A percentile compares a stretch with the other conserved stretches of the same genome.
phyloP scores from a whole-genome alignment of 257 asterid genomes.

The Plantago major region DNA sequence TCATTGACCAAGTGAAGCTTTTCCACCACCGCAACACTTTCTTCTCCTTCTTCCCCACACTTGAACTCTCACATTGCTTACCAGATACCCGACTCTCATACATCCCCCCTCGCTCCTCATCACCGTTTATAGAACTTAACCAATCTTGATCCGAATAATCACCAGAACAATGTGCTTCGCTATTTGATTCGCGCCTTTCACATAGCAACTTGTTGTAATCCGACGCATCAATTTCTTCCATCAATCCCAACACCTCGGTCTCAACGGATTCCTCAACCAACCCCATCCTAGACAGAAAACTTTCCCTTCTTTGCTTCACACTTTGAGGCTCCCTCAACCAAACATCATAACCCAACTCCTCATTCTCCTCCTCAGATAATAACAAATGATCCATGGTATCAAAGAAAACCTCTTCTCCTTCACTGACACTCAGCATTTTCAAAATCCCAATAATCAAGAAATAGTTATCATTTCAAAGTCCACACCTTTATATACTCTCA shows the following conservation, averaged over 20 bases:
- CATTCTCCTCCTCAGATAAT: conserved; percentile 31
- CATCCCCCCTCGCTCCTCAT: conserved; percentile 20
- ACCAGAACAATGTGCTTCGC: conserved; percentile 40
- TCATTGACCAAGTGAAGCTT: conserved; percentile 27
- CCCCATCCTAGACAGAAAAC: conserved; percentile 44
- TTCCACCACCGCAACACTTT: conserved; percentile 53
- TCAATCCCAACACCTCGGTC: conserved; percentile 12
- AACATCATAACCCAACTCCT: conserved; percentile 31
- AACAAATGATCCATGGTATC: conserved; percentile 41
- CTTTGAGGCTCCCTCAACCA: conserved; percentile 69
- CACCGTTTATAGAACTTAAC: conserved; percentile 25
- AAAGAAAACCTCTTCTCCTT: conserved; percentile 60
- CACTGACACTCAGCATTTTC: conserved; percentile 47
- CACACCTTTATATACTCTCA: conserved; percentile 18
- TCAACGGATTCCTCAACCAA: conserved; percentile 27
- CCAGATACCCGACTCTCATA: conserved; percentile 8
- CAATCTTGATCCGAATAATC: conserved; percentile 40
- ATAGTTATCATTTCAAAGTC: conserved; percentile 14
- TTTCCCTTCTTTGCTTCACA: conserved; percentile 47
- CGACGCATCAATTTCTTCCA: conserved; percentile 23
- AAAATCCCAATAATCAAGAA: conserved; percentile 19
- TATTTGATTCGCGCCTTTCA: conserved; percentile 39
- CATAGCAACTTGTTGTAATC: conserved; percentile 27
- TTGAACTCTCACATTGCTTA: conserved; percentile 8
- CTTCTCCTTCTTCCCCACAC: conserved; percentile 24